These are phyloP conservation scores for Trichoderma sp. DNA, from an alignment of 2,329 filamentous ascomycete genomes.

Conservation along the genomic window DNA sequence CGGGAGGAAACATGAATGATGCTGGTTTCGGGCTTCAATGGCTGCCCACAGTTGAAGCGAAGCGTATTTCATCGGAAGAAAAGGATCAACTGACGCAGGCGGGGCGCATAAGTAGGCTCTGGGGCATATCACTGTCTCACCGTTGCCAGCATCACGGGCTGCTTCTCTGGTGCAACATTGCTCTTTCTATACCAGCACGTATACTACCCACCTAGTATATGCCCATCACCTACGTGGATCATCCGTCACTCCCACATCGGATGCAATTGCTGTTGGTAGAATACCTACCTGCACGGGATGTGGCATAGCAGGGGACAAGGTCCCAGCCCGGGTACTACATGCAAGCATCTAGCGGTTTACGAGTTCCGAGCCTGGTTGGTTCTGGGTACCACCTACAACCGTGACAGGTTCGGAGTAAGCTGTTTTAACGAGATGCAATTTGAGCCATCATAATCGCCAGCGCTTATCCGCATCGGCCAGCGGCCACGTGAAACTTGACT, in stretches of 20 bases:
- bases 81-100: neutral
- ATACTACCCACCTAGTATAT: neutral
- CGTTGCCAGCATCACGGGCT: neutral
- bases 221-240: neutral
- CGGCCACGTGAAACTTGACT: conserved; percentile 22
- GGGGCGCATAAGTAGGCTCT: neutral
- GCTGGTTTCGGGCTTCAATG: neutral
- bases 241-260: neutral
- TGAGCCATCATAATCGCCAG: neutral
- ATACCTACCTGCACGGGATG: neutral
- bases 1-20: neutral
- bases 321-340: neutral
- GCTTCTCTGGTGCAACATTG: neutral
- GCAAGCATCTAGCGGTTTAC: neutral
- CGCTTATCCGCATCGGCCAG: conserved; percentile 20
- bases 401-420: neutral
- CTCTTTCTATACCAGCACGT: neutral
- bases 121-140: neutral
- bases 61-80: neutral
- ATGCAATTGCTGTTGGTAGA: neutral
- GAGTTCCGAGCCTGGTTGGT: neutral
- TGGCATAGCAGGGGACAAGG: neutral
- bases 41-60: neutral
- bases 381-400: neutral
- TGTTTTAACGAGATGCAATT: neutral